Evolutionary conservation across 768 basidiomycete genomes (phyloP).

Genomic region (Lactifluus hygrophoroides): DNA sequence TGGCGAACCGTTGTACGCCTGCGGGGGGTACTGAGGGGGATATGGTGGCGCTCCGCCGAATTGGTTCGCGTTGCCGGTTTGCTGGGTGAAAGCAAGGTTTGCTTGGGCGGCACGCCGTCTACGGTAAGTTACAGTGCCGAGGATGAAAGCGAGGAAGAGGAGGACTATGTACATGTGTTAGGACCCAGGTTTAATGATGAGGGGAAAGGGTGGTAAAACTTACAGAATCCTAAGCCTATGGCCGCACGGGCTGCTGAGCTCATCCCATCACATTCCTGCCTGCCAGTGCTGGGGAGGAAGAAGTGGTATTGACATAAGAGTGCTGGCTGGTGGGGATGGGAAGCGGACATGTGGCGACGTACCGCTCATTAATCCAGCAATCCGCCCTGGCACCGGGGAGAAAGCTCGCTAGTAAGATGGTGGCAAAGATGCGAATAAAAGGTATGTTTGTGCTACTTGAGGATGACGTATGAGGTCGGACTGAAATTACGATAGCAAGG

Average conservation of each 20-base stretch:
- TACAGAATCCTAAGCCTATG: conserved; percentile 1
- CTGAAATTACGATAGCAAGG: not conserved
- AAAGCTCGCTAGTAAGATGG: not conserved
- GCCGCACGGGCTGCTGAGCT: not conserved
- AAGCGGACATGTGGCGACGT: not conserved
- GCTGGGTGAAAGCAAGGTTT: not conserved
- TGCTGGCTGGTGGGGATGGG: too few species aligned
- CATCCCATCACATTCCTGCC: not conserved
- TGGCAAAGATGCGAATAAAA: not conserved
- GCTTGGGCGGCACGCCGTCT: not conserved
- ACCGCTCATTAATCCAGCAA: not conserved
- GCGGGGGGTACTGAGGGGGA: conserved; percentile 7
- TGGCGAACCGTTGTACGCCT: not conserved
- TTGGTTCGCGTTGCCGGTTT: not conserved
- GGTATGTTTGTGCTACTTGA: not conserved
- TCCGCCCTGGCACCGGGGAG: not conserved
- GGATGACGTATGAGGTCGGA: not conserved
- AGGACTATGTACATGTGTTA: not conserved
- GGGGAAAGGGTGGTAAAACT: too few species aligned
- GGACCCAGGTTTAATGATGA: too few species aligned
- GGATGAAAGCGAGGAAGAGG: not conserved
- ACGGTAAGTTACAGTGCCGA: not conserved
- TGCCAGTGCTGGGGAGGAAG: not conserved
- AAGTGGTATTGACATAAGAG: too few species aligned
- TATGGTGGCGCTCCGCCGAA: not conserved